Evolutionary conservation across 2,329 filamentous ascomycete genomes (phyloP).

Genomic region (Colletotrichum tropicicola): DNA sequence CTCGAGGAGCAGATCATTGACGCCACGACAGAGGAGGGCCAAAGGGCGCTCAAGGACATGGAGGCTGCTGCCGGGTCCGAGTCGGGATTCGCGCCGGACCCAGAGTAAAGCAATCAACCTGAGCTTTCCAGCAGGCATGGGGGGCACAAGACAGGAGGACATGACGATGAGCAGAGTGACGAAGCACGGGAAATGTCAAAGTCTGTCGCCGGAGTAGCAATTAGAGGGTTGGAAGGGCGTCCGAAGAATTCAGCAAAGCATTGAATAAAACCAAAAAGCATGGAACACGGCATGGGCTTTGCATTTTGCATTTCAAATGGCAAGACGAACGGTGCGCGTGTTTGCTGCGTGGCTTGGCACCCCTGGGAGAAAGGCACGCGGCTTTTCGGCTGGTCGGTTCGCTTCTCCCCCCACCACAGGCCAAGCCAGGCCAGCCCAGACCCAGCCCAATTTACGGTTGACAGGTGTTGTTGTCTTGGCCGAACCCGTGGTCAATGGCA

Average conservation of each 20-base stretch:
- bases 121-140: no score
- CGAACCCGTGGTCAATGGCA: constrained; percentile 1
- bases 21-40: constrained; percentile 88
- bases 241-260: background rate
- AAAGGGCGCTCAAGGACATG: constrained; percentile 79
- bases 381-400: no score
- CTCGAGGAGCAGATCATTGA: constrained; percentile 95
- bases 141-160: background rate
- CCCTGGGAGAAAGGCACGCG: no score
- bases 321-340: constrained; percentile 5
- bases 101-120: constrained; percentile 43
- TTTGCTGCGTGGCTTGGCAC: constrained; percentile 1
- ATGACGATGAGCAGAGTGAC: background rate
- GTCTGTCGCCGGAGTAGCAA: background rate
- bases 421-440: background rate
- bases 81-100: constrained; percentile 45
- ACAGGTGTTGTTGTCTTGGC: background rate
- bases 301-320: background rate
- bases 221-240: background rate
- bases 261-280: background rate
- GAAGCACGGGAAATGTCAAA: background rate
- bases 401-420: no score
- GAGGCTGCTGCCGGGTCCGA: constrained; percentile 59
- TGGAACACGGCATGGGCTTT: constrained; percentile 10
- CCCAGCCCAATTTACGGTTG: background rate